Evolutionary conservation across 768 basidiomycete genomes (phyloP).

Genomic region (Mycena belliarum): DNA sequence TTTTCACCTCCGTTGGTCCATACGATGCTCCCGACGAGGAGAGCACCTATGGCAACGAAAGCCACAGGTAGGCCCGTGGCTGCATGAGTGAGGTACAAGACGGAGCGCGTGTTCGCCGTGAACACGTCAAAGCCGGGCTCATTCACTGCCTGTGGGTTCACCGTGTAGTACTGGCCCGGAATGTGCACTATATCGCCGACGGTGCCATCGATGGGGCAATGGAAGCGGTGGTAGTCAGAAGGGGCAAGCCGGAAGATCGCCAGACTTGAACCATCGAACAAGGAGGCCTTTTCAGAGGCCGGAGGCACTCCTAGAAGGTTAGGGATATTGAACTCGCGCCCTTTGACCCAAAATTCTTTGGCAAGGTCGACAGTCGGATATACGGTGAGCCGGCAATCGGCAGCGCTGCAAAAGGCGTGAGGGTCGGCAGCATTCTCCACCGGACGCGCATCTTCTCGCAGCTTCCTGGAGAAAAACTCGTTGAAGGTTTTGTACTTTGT

Average conservation of each 20-base stretch:
- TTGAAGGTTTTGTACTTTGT: conserved; percentile 71
- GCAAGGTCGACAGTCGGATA: conserved; percentile 60
- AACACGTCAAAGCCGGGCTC: conserved; percentile 65
- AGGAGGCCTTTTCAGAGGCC: conserved; percentile 39
- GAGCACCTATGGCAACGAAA: conserved; percentile 76
- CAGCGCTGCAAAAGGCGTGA: conserved; percentile 57
- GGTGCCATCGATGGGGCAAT: conserved; percentile 63
- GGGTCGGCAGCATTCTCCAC: conserved; percentile 56
- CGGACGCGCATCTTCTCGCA: conserved; percentile 61
- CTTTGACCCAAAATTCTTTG: conserved; percentile 76
- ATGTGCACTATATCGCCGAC: conserved; percentile 47
- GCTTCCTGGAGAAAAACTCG: conserved; percentile 70
- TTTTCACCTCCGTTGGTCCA: conserved; percentile 58
- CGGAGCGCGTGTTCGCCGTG: conserved; percentile 61
- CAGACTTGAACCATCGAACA: conserved; percentile 49
- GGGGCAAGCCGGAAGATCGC: conserved; percentile 80
- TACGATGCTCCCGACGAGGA: conserved; percentile 75
- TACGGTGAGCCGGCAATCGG: conserved; percentile 76
- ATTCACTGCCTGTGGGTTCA: conserved; percentile 81
- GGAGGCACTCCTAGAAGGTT: conserved; percentile 51
- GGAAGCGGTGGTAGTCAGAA: conserved; percentile 82
- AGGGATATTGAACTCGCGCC: conserved; percentile 66
- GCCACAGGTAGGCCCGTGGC: conserved; percentile 52
- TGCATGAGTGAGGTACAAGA: conserved; percentile 52
- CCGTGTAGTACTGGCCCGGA: conserved; percentile 66